Evolutionary conservation across 345 rosid genomes (phyloP), one percentile per base, ranked within the genome.

Genomic region (Eucalyptus coolabah): DNA sequence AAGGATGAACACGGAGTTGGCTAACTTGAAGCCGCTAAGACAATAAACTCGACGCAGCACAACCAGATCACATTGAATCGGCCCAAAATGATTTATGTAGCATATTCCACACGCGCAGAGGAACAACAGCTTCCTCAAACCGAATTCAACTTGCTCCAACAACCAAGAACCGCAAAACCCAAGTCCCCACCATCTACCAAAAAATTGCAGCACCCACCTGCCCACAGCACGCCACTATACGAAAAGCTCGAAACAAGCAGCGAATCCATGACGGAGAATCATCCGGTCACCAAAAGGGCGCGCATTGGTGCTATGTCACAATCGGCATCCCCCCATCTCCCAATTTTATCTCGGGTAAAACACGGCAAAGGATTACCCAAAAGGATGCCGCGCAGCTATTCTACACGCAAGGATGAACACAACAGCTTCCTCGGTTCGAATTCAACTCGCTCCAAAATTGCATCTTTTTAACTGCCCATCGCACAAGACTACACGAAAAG

Each of bases 321-420:
- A 82, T 42, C 6, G 0, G 86, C 45, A 82, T 77, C 47, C 34
- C 50, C 15, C 50, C n/a, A 24, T 19, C 8, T 12, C 49, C 17
- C 45, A 40, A 60, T 13, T 5, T 80, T 37, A 1, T 42, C 26
- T 17, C 47, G 69, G 28, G 63, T 4, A 34, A 60, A 65, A 87
- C 34, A 45, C 19, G 34, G 30, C 32, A 34, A 65, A 15, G 53
- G 53, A 50, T 53, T 18, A 53, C 56, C 56, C 56, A 19, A 53
- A 53, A 53, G 9, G 56, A 51, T 3, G 21, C 0, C 21, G 23
- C 23, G n/a, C 0, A 51, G 56, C 56, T 0, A 51, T 51, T 3
- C 24, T 3, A 19, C 56, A 19, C 24, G 9, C 24, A 19, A 1
- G 24, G 56, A 53, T 7, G 56, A 53, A 53, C n/a, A n/a, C 56